Percentiles rank a stretch among this genome's conserved stretches.
These are phyloP conservation scores for Fonticula alba DNA, from an alignment of 78 protist species.

Conservation along the genomic window DNA sequence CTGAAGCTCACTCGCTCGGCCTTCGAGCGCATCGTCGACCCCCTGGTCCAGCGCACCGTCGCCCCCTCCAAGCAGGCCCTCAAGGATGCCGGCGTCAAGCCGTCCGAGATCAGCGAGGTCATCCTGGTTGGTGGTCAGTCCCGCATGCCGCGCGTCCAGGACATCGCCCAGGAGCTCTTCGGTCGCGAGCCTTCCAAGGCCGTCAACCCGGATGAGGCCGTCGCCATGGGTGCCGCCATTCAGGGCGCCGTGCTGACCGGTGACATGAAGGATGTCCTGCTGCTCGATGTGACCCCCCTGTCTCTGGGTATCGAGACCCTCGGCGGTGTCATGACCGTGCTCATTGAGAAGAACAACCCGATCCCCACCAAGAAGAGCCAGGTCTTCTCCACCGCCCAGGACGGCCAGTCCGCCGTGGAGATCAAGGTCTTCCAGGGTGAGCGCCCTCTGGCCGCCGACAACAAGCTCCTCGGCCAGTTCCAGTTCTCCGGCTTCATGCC, in stretches of 20 bases:
- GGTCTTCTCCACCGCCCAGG: conserved; percentile 95
- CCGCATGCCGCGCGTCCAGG: conserved; percentile 89
- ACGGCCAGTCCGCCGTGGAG: conserved; percentile 93
- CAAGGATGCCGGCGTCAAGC: conserved; percentile 69
- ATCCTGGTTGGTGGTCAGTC: conserved; percentile 92
- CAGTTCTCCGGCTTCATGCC: conserved; percentile 87
- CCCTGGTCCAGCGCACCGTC: conserved; percentile 62
- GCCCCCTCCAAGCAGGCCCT: conserved; percentile 55
- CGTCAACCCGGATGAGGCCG: conserved; percentile 99
- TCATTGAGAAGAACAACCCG: conserved; percentile 80
- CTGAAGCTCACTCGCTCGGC: conserved; percentile 56
- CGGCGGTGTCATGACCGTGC: conserved; percentile 75
- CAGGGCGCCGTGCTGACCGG: conserved; percentile 94
- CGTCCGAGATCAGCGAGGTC: conserved; percentile 76
- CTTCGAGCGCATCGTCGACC: conserved; percentile 60
- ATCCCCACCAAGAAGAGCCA: conserved; percentile 80
- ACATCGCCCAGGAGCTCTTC: conserved; percentile 57
- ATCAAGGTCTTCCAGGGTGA: conserved; percentile 98
- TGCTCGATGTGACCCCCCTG: conserved; percentile 88
- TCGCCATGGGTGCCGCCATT: conserved; percentile 99
- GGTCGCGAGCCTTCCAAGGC: conserved; percentile 75
- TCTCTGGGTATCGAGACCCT: conserved; percentile 88
- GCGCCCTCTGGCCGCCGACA: conserved; percentile 88
- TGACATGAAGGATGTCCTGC: conserved; percentile 39
- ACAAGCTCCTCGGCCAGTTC: conserved; percentile 85